phyloP scores from a whole-genome alignment of 176 grass and related monocot genomes.

The Saccharum spontaneum region DNA sequence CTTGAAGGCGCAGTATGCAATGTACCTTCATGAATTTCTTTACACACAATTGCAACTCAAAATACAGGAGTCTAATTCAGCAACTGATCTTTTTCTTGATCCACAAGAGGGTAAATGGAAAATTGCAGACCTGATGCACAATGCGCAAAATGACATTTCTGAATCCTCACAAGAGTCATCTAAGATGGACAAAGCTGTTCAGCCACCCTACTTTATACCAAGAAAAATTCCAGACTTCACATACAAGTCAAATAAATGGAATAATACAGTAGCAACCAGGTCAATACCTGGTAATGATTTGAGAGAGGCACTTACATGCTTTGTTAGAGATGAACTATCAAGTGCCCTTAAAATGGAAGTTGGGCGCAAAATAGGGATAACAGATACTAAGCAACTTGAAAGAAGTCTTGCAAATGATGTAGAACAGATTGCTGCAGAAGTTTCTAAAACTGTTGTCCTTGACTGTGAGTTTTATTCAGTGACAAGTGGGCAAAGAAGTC shows the following conservation, averaged over 20 bases:
- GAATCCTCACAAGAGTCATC: slow-evolving; percentile 29
- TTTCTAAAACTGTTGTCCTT: slow-evolving; percentile 57
- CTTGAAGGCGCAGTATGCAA: slow-evolving; percentile 61
- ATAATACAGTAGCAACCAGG: slow-evolving; percentile 20
- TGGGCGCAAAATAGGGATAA: slow-evolving; percentile 63
- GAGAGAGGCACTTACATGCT: slow-evolving; percentile 46
- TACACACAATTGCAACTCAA: slow-evolving; percentile 54
- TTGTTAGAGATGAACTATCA: slow-evolving; percentile 64
- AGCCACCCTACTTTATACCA: slow-evolving; percentile 56
- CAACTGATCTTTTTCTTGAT: slow-evolving; percentile 90
- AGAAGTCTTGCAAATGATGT: slow-evolving; percentile 55
- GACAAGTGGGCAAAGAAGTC: slow-evolving; percentile 42
- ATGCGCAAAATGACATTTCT: slow-evolving; percentile 27
- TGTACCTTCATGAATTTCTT: slow-evolving; percentile 62
- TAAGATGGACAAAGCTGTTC: slow-evolving; percentile 42
- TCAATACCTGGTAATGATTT: slow-evolving; percentile 41
- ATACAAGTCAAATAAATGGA: slow-evolving; percentile 34
- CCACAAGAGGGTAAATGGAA: slow-evolving; percentile 93
- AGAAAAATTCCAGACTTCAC: slow-evolving; percentile 22
- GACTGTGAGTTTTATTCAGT: slow-evolving; percentile 58
- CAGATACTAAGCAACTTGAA: slow-evolving; percentile 52
- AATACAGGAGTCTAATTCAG: slow-evolving; percentile 39
- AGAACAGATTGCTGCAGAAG: slow-evolving; percentile 53
- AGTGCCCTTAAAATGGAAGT: slow-evolving; percentile 77
- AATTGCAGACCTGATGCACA: slow-evolving; percentile 61